These are phyloP conservation scores for Ceratocystis variospora DNA, from an alignment of 2,329 filamentous ascomycete species.

Conservation along the genomic window DNA sequence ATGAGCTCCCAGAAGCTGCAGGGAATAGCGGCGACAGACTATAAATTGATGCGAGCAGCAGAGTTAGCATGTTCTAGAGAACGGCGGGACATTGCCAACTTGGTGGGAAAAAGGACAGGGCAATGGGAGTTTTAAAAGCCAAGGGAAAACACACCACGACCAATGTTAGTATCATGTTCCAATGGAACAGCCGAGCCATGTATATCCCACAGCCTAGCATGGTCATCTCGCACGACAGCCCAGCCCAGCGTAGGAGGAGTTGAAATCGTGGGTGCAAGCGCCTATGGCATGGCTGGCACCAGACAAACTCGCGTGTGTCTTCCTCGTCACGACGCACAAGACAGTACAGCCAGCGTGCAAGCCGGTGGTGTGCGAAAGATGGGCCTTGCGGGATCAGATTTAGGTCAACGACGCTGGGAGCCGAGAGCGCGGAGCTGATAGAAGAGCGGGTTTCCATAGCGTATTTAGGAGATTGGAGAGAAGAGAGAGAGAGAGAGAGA, in stretches of 20 bases:
- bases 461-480: background rate
- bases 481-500: background rate
- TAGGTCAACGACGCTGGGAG: background rate
- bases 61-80: background rate
- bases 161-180: background rate
- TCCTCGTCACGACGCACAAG: background rate
- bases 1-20: background rate
- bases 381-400: background rate
- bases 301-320: background rate
- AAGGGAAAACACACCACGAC: background rate
- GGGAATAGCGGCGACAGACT: background rate
- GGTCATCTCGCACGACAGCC: background rate
- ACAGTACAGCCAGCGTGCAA: background rate
- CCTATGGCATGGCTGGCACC: background rate
- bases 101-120: background rate
- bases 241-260: background rate
- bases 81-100: background rate
- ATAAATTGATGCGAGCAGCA: background rate
- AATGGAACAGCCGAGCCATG: background rate
- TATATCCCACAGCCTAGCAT: background rate
- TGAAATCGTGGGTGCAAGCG: background rate
- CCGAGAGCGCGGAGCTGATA: too few relatives aligned
- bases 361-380: background rate
- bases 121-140: background rate
- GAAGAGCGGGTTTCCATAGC: background rate